Base-by-base conservation (phyloP, 306 rosid genomes). In the Canavalia gladiata region DNA sequence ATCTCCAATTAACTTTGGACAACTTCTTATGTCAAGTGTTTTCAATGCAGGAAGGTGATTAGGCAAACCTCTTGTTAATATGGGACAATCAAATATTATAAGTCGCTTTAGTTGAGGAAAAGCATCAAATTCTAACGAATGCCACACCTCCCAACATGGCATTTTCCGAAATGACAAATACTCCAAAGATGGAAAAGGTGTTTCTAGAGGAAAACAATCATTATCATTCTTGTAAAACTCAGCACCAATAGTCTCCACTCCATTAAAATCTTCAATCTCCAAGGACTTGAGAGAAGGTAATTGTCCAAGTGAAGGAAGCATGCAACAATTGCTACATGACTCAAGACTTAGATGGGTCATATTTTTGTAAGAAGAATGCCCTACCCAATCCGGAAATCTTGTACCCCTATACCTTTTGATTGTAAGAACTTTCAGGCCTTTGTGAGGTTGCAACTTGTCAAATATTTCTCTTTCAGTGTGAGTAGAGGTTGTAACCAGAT, bases 161-260 rank as follows among this genome's bases (percentile, higher is more conserved):
- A 75, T 65, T 3, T 0, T 0, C 0, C 0, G 0, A 54, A 81
- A 73, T 3, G 0, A 0, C 2, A 68, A 47, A 28, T 0, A 0
- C 46, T 82, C 51, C 8, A 76, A 57, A 35, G 42, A 49, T 6
- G 41, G 56, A 68, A 82, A 82, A 0, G 81, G 76, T 45, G 47
- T 34, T 4, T 1, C 25, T 6, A 33, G 59, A 37, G 54, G 51
- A 56, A 49, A 76, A 25, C 25, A 28, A 54, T 73, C 51, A 55
- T 11, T 34, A 34, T n/a, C 29, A 2, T 4, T 63, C 72, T 37
- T 74, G 39, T 69, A 68, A 60, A 76, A 76, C 25, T 76, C 82
- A 0, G 0, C 3, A 5, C 73, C 73, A 0, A 81, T 56, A 1
- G 1, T 46, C 55, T 12, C 49, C 10, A 75, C 1, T 4, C 41